Evolutionary conservation across 208 protist species (phyloP).

Genomic region (Endotrypanum monterogeii): DNA sequence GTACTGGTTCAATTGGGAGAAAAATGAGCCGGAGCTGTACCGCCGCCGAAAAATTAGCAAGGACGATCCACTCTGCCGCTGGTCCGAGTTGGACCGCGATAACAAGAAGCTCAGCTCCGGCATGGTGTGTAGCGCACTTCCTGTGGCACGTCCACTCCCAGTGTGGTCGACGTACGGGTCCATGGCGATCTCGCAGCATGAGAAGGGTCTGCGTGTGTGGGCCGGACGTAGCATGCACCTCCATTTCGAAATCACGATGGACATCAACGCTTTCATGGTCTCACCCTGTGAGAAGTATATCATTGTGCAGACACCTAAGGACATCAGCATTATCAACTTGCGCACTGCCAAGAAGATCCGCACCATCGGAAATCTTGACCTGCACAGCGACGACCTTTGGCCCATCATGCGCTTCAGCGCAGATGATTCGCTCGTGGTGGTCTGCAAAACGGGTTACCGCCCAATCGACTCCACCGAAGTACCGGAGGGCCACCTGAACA

Average conservation of each 20-base stretch:
- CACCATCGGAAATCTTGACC: slow-evolving; percentile 79
- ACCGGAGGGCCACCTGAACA: slow-evolving; percentile 61
- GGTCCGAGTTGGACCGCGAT: slow-evolving; percentile 82
- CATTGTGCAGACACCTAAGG: slow-evolving; percentile 80
- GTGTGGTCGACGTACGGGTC: slow-evolving; percentile 87
- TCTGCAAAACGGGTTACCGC: slow-evolving; percentile 70
- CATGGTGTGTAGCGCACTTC: slow-evolving; percentile 67
- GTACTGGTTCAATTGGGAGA: slow-evolving; percentile 89
- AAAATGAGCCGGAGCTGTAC: slow-evolving; percentile 72
- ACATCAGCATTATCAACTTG: slow-evolving; percentile 84
- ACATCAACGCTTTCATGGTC: slow-evolving; percentile 83
- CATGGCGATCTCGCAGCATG: slow-evolving; percentile 82
- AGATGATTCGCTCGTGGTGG: slow-evolving; percentile 82
- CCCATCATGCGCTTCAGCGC: slow-evolving; percentile 88
- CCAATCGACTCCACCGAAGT: slow-evolving; percentile 34
- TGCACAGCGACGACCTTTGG: slow-evolving; percentile 78
- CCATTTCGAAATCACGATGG: slow-evolving; percentile 78
- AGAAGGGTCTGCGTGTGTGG: slow-evolving; percentile 80
- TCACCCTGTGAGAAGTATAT: slow-evolving; percentile 90
- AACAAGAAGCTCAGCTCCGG: slow-evolving; percentile 61
- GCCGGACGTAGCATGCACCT: slow-evolving; percentile 81
- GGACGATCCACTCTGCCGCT: slow-evolving; percentile 67
- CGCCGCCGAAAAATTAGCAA: slow-evolving; percentile 67
- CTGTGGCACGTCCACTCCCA: slow-evolving; percentile 70
- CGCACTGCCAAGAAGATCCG: slow-evolving; percentile 81